Conservation (phyloP, 106 monocot genomes). For the Posidonia australis region DNA sequence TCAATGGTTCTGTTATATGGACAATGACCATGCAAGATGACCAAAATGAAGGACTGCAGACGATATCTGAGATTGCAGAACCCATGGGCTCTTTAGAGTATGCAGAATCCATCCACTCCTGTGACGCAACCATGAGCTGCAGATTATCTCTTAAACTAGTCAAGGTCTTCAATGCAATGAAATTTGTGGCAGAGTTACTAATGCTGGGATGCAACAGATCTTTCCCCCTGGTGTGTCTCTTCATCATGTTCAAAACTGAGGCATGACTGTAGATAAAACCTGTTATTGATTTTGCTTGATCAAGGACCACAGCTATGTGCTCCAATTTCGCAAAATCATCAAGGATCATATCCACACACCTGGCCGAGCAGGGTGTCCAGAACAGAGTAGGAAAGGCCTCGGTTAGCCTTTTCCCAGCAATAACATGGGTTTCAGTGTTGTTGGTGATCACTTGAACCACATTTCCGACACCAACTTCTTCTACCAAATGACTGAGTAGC, state of each 20-base stretch:
- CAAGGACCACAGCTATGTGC: conserved; percentile 33
- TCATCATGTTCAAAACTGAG: conserved; percentile 55
- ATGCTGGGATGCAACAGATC: conserved; percentile 51
- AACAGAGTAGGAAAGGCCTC: conserved; percentile 78
- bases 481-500: conserved; percentile 63
- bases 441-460: conserved; percentile 81
- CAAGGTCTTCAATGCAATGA: conserved; percentile 56
- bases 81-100: conserved; percentile 56
- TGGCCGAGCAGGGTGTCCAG: conserved; percentile 74
- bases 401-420: conserved; percentile 55
- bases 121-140: conserved; percentile 45
- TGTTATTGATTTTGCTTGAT: conserved; percentile 60
- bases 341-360: conserved; percentile 62
- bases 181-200: conserved; percentile 42
- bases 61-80: conserved; percentile 24
- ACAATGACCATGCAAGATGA: conserved; percentile 42
- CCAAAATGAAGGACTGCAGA: conserved; percentile 55
- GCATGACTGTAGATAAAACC: conserved; percentile 62
- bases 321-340: conserved; percentile 66
- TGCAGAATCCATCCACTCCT: conserved; percentile 54
- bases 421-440: conserved; percentile 42
- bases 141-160: conserved; percentile 49
- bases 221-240: conserved; percentile 53
- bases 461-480: conserved; percentile 67
- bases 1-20: conserved; percentile 56